Evolutionary conservation across 2,329 filamentous ascomycete species (phyloP).

Genomic region (Pestalotiopsis sp.): DNA sequence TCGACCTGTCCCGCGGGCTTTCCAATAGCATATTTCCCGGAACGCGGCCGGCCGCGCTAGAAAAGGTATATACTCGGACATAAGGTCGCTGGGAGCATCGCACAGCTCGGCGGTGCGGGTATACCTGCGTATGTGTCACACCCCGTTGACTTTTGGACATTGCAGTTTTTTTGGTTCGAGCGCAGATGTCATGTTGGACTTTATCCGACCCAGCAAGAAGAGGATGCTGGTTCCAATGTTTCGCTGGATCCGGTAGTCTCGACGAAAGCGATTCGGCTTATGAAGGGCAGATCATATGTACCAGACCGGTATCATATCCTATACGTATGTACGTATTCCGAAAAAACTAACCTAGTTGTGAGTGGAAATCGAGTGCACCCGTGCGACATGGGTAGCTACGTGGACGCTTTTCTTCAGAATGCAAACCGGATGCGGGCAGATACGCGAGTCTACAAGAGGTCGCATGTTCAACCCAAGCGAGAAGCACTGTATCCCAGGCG

Average conservation of each 20-base stretch:
- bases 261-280: not conserved
- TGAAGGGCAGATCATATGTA: too few species aligned
- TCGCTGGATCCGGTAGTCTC: not conserved
- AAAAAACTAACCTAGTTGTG: not conserved
- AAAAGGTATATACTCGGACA: slow-evolving; percentile 3
- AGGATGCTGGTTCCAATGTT: not conserved
- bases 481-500: not conserved
- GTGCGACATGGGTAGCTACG: not conserved
- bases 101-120: not conserved
- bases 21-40: not conserved
- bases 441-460: not conserved
- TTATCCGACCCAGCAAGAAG: not conserved
- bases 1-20: not conserved
- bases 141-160: not conserved
- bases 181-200: not conserved
- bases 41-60: not conserved
- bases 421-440: not conserved
- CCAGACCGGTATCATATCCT: too few species aligned
- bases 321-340: too few species aligned
- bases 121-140: not conserved
- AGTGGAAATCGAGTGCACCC: not conserved
- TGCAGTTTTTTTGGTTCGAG: not conserved
- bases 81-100: not conserved
- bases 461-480: not conserved
- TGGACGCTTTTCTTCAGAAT: not conserved